These are phyloP conservation scores for Nigrospora oryzae DNA, from an alignment of 2,329 filamentous ascomycete genomes.

Conservation along the genomic window DNA sequence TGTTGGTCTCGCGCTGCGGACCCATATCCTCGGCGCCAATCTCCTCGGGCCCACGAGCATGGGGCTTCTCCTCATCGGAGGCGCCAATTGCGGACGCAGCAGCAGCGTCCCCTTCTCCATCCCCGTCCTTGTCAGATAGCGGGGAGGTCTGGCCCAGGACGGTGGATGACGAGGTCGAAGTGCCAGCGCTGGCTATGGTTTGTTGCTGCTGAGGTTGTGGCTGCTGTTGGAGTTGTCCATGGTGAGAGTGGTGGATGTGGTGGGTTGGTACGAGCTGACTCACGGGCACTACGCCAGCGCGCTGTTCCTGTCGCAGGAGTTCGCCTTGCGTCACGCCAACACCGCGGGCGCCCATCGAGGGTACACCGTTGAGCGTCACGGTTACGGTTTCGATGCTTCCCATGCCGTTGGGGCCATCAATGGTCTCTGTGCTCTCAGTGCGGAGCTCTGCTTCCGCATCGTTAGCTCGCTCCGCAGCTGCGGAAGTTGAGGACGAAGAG, in stretches of 20 bases:
- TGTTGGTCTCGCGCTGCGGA: constrained; percentile 44
- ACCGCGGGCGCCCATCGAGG: constrained; percentile 39
- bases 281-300: constrained; percentile 68
- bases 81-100: constrained; percentile 28
- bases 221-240: constrained; percentile 1
- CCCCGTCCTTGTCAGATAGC: constrained; percentile 7
- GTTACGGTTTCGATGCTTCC: constrained; percentile 76
- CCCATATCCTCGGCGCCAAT: constrained; percentile 85
- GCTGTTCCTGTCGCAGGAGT: constrained; percentile 77
- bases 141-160: constrained; percentile 9
- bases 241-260: constrained; percentile 12
- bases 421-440: constrained; percentile 70
- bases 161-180: constrained; percentile 9
- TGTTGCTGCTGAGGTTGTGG: not conserved
- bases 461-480: constrained; percentile 2
- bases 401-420: constrained; percentile 71
- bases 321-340: constrained; percentile 73
- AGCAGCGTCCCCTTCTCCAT: constrained; percentile 15
- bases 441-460: constrained; percentile 41
- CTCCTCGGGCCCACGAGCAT: constrained; percentile 75
- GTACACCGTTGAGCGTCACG: constrained; percentile 63
- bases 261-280: constrained; percentile 45
- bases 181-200: not conserved
- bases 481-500: constrained; percentile 1
- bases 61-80: constrained; percentile 59